A percentile compares a stretch with the other conserved stretches of the same genome.
Conservation (phyloP, 257 asterid genomes). For the Coffea canephora region DNA sequence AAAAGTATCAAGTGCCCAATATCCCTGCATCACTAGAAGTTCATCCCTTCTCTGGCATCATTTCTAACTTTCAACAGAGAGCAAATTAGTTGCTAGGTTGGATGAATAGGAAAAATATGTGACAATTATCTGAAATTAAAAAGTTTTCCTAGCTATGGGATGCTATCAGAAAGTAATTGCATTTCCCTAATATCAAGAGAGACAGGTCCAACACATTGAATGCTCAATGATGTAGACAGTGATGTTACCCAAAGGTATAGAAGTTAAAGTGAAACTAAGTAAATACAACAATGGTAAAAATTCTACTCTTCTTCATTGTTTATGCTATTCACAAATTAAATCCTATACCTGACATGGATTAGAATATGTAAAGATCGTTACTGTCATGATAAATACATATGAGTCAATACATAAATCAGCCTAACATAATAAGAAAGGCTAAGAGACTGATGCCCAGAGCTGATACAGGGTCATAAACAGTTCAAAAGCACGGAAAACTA, state of each 20-base stretch:
- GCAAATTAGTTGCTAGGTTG: no score
- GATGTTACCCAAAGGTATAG: no score
- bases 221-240: no score
- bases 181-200: no score
- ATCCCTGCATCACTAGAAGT: background rate
- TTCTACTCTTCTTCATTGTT: background rate
- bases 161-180: no score
- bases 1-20: background rate
- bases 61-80: background rate
- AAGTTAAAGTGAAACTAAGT: no score
- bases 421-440: background rate
- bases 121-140: no score
- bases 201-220: no score
- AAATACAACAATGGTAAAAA: no score
- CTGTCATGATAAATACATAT: background rate
- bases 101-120: no score
- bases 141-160: no score
- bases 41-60: background rate
- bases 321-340: background rate
- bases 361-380: background rate
- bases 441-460: background rate
- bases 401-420: background rate
- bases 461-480: background rate
- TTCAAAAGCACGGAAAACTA: background rate
- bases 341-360: background rate